phyloP scores from a whole-genome alignment of 2,329 filamentous ascomycete species.

The Tolypocladium cylindrosporum region DNA sequence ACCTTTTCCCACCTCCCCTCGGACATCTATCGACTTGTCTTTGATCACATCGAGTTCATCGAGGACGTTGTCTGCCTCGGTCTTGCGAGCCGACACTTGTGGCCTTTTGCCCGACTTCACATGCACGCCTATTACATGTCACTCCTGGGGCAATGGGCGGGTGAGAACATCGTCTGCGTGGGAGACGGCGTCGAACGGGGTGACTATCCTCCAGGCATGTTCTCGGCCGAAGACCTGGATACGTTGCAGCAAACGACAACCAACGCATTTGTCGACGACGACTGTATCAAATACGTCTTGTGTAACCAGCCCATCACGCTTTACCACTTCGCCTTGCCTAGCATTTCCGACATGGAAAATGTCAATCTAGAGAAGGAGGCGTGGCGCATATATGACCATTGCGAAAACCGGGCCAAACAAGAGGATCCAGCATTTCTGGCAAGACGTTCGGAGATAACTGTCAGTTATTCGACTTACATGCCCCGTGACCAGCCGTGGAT shows the following conservation, averaged over 20 bases:
- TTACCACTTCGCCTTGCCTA: too few relatives aligned
- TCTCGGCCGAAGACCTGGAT: constrained; percentile 1
- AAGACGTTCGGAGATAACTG: too few relatives aligned
- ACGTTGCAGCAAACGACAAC: neutral
- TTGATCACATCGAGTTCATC: neutral
- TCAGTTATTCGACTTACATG: too few relatives aligned
- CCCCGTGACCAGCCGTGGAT: constrained; percentile 2
- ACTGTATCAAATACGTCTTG: neutral
- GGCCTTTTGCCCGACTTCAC: neutral
- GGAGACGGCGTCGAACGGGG: constrained; percentile 1
- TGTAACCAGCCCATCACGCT: too few relatives aligned
- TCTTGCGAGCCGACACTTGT: neutral
- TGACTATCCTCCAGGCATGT: constrained; percentile 2
- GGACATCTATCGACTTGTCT: neutral
- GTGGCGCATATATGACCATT: too few relatives aligned
- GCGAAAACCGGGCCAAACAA: too few relatives aligned
- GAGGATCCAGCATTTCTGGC: too few relatives aligned
- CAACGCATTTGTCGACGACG: too few relatives aligned
- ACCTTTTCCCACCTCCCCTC: neutral
- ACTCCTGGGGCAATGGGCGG: constrained; percentile 1
- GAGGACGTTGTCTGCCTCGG: neutral
- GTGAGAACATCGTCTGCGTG: constrained; percentile 3
- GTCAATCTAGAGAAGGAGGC: too few relatives aligned
- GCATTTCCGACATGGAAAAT: too few relatives aligned
- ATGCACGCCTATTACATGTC: too few relatives aligned